Conservation (phyloP, 1,284 basidiomycete genomes). For the Pseudozyma hubeiensis region DNA sequence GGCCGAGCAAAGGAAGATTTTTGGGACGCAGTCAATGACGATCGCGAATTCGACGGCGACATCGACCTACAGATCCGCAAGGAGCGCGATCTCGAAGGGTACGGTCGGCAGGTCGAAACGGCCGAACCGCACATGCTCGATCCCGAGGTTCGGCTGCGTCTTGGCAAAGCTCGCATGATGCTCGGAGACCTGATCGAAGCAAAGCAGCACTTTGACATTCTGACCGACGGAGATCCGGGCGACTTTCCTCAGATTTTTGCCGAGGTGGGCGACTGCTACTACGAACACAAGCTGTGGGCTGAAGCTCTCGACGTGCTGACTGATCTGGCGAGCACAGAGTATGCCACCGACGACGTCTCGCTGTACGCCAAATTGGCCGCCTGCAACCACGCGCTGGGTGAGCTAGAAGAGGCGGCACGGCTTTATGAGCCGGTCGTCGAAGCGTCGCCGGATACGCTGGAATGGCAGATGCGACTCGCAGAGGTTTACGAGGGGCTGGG, state of each 20-base stretch:
- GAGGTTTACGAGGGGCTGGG: conserved; percentile 84
- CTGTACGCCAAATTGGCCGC: conserved; percentile 56
- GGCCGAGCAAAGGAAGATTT: conserved; percentile 78
- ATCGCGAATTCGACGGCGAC: conserved; percentile 82
- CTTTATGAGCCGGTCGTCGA: conserved; percentile 75
- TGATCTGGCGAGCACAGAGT: conserved; percentile 33
- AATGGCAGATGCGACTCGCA: conserved; percentile 74
- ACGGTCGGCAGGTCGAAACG: conserved; percentile 64
- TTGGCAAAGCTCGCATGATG: conserved; percentile 85
- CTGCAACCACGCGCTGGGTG: conserved; percentile 58
- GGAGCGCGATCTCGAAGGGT: conserved; percentile 61
- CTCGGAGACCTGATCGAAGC: conserved; percentile 84
- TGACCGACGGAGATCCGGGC: conserved; percentile 47
- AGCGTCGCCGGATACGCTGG: conserved; percentile 79
- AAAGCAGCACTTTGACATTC: conserved; percentile 72
- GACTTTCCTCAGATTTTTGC: conserved; percentile 54
- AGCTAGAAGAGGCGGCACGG: conserved; percentile 49
- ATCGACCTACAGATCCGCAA: conserved; percentile 41
- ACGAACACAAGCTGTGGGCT: conserved; percentile 54
- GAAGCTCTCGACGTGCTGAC: conserved; percentile 59
- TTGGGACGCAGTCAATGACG: conserved; percentile 81
- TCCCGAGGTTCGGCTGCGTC: conserved; percentile 82
- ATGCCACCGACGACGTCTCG: conserved; percentile 48
- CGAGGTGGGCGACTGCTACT: conserved; percentile 59
- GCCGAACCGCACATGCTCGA: conserved; percentile 76